Conservation (phyloP, 495 filamentous ascomycete species). For the Hyaloscypha finlandica region DNA sequence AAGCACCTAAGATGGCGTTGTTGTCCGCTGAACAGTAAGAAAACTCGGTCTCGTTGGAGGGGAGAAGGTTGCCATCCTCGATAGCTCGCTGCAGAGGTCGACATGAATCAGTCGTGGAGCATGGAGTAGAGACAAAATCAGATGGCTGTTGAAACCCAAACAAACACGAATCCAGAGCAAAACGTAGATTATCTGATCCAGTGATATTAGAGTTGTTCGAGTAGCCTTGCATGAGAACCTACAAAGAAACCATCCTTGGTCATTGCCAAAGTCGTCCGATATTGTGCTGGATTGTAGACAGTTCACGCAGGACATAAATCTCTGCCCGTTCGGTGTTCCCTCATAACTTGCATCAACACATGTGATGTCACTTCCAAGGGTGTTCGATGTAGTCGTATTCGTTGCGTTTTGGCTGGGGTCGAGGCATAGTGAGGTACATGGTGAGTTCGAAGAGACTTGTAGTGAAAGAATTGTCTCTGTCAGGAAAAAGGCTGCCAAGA, state of each 20-base stretch:
- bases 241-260: conserved; percentile 56
- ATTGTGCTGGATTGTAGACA: conserved; percentile 53
- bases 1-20: not conserved
- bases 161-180: conserved; percentile 40
- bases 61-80: conserved; percentile 14
- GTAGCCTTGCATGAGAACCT: conserved; percentile 25
- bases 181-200: conserved; percentile 41
- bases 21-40: conserved; percentile 24
- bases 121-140: conserved; percentile 18
- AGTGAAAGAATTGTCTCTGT: conserved; percentile 29
- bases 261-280: conserved; percentile 44
- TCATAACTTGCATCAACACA: conserved; percentile 46
- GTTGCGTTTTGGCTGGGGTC: conserved; percentile 43
- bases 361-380: conserved; percentile 44
- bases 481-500: conserved; percentile 8
- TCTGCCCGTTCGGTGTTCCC: conserved; percentile 37
- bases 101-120: conserved; percentile 14
- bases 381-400: conserved; percentile 47
- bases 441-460: conserved; percentile 53
- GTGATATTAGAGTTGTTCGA: not conserved
- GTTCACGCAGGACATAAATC: conserved; percentile 50
- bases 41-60: conserved; percentile 14
- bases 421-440: conserved; percentile 49
- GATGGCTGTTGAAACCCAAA: conserved; percentile 33
- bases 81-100: conserved; percentile 19